A percentile compares a stretch with the other conserved stretches of the same genome.
These are phyloP conservation scores for Trypanosoma cruzi DNA, from an alignment of 208 protist genomes.

Conservation along the genomic window DNA sequence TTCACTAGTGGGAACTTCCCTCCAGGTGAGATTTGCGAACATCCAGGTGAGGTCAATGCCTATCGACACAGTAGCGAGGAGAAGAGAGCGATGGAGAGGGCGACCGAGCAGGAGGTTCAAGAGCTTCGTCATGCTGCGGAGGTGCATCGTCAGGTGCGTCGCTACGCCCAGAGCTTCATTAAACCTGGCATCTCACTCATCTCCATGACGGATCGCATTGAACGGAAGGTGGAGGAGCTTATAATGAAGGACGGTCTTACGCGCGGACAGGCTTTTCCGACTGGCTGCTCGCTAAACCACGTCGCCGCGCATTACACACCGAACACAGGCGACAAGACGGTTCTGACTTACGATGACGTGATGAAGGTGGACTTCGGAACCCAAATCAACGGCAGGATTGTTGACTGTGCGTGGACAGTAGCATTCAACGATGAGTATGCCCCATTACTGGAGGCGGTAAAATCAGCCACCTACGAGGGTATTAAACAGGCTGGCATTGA, in stretches of 20 bases:
- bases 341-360: constrained; percentile 96
- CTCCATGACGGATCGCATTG: constrained; percentile 93
- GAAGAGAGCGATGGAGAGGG: constrained; percentile 87
- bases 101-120: constrained; percentile 70
- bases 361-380: constrained; percentile 99
- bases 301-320: constrained; percentile 98
- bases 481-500: constrained; percentile 97
- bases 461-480: constrained; percentile 98
- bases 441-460: constrained; percentile 94
- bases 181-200: constrained; percentile 94
- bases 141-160: constrained; percentile 93
- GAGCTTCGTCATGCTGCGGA: constrained; percentile 91
- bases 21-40: constrained; percentile 83
- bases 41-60: constrained; percentile 92
- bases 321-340: constrained; percentile 95
- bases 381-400: constrained; percentile 97
- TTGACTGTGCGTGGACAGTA: constrained; percentile 98
- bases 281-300: constrained; percentile 96
- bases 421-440: constrained; percentile 97
- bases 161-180: constrained; percentile 88
- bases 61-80: constrained; percentile 92
- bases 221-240: constrained; percentile 82
- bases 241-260: constrained; percentile 92
- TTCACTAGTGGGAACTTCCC: constrained; percentile 82
- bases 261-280: constrained; percentile 93